These are phyloP conservation scores for Daldinia bambusicola DNA, from an alignment of 495 filamentous ascomycete genomes.

Conservation along the genomic window DNA sequence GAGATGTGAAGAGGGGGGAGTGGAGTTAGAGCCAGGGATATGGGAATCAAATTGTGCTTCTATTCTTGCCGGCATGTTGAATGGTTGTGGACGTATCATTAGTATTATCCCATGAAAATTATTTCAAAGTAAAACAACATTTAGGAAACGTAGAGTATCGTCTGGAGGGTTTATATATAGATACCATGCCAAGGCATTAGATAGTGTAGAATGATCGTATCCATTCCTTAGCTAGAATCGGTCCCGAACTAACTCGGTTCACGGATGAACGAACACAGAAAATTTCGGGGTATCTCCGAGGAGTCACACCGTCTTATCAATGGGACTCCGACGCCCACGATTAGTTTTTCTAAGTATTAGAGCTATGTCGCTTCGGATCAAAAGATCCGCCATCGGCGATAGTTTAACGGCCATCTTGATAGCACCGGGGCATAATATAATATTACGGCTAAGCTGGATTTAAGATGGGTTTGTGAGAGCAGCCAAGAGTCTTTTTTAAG, in stretches of 20 bases:
- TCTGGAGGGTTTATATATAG: background rate
- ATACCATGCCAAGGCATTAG: background rate
- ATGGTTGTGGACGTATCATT: background rate
- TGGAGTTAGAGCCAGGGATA: background rate
- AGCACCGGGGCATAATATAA: background rate
- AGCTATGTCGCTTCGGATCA: background rate
- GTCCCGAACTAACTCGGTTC: background rate
- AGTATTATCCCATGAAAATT: background rate
- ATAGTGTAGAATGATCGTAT: background rate
- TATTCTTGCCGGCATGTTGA: background rate
- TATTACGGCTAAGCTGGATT: too few relatives aligned
- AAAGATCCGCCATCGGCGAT: background rate
- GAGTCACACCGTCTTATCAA: background rate
- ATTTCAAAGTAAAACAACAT: background rate
- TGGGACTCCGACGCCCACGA: background rate
- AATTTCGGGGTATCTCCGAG: background rate
- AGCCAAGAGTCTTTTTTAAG: too few relatives aligned
- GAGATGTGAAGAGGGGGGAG: background rate
- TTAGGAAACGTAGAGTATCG: background rate
- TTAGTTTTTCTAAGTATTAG: background rate
- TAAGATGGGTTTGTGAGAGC: too few relatives aligned
- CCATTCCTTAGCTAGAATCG: background rate
- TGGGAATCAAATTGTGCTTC: background rate
- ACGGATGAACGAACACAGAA: background rate
- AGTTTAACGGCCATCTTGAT: background rate